Evolutionary conservation across 2,329 filamentous ascomycete genomes (phyloP).

Genomic region (Zasmidium cellare): DNA sequence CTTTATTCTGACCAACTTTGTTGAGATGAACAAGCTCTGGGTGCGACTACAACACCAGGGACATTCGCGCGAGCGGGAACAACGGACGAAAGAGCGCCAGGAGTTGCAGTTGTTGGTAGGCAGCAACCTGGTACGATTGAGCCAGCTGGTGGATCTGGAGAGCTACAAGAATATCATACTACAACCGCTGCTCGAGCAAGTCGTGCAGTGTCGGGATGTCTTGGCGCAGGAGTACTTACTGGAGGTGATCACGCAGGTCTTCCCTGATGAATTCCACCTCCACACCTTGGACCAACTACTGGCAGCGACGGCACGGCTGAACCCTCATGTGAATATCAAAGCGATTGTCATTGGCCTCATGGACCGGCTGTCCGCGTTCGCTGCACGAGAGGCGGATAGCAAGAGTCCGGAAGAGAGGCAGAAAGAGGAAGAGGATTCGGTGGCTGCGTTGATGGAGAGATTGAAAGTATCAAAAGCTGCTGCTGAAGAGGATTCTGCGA

Average conservation of each 20-base stretch:
- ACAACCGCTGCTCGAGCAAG: slow-evolving; percentile 87
- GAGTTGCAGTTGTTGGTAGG: slow-evolving; percentile 94
- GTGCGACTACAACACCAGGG: slow-evolving; percentile 96
- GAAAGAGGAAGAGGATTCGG: slow-evolving; percentile 80
- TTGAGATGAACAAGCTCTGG: slow-evolving; percentile 99
- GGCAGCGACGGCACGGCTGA: slow-evolving; percentile 85
- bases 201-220: slow-evolving; percentile 96
- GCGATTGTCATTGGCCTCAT: slow-evolving; percentile 96
- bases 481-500: slow-evolving; percentile 31
- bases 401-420: slow-evolving; percentile 70
- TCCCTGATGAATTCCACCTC: slow-evolving; percentile 96
- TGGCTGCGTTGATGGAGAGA: slow-evolving; percentile 74
- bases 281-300: slow-evolving; percentile 95
- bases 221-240: slow-evolving; percentile 95
- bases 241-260: slow-evolving; percentile 98
- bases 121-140: slow-evolving; percentile 91
- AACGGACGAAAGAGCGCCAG: slow-evolving; percentile 89
- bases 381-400: slow-evolving; percentile 79
- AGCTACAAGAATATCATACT: slow-evolving; percentile 91
- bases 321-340: slow-evolving; percentile 97
- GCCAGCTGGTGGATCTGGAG: slow-evolving; percentile 92
- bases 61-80: slow-evolving; percentile 89
- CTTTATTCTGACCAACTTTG: slow-evolving; percentile 97
- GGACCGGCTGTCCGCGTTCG: slow-evolving; percentile 92
- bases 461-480: slow-evolving; percentile 66